Base-by-base conservation (phyloP, 2,329 filamentous ascomycete species). In the Aspergillus texensis region DNA sequence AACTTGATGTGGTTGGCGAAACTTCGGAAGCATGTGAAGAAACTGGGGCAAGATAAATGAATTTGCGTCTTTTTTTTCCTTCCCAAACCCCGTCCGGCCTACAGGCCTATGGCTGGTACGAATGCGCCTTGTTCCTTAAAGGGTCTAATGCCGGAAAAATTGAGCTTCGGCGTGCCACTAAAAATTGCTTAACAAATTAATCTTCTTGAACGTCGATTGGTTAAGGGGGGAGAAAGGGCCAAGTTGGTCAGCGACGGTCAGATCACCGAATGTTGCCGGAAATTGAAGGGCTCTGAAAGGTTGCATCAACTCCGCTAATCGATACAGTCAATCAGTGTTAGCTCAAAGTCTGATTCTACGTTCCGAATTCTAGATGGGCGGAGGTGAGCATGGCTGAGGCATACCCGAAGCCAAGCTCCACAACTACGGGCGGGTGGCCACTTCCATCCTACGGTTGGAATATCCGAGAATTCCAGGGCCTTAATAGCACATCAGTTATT, bases 21-120 rank as follows among this genome's bases (percentile, higher is more conserved):
- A 41, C 19, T 45, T 50, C 48, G 36, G 48, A n/a, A 61, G 60
- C 60, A 62, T 58, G 60, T 62, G 60, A 62, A 62, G 36, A 52
- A 62, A 36, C 28, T 30, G 11, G 34, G 58, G 58, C 58, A 54
- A n/a, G 32, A 57, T 62, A 45, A 55, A 58, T 57, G 52, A 55
- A 36, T 26, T 24, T 62, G 60, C 54, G 60, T 30, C 39, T 57
- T 52, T 62, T 57, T 57, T 43, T n/a, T 21, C 28, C 28, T 11
- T n/a, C 24, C 28, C 48, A 9, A 19, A 14, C 32, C 46, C 46
- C 26, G 53, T 56, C 53, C 43, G 34, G 34, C 16, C 24, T 26
- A 30, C 55, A 28, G 26, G 26, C 26, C 26, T 28, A 21, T 32
- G 30, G 16, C 21, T 46, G 39, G 41, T 24, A 36, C 54, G 24